These are phyloP conservation scores for Sodiomyces alkalinus DNA, from an alignment of 2,329 filamentous ascomycete species.

Conservation along the genomic window DNA sequence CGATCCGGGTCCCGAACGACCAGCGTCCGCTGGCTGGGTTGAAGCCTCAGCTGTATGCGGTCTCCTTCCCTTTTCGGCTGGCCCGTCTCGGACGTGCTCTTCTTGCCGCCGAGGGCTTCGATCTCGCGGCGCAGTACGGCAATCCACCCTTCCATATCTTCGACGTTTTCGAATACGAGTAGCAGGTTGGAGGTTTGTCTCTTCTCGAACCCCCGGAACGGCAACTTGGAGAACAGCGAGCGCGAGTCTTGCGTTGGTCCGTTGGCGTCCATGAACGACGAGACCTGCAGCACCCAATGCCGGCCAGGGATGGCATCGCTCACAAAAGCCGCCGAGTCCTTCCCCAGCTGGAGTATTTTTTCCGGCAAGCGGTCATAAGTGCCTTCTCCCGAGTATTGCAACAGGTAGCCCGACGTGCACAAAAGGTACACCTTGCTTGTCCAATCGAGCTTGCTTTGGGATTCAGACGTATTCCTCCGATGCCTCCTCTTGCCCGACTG, in stretches of 20 bases:
- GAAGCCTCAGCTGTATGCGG: constrained; percentile 17
- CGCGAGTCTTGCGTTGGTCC: constrained; percentile 35
- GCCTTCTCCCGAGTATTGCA: constrained; percentile 61
- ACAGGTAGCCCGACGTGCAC: constrained; percentile 52
- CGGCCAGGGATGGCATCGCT: constrained; percentile 66
- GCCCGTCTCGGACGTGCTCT: constrained; percentile 44
- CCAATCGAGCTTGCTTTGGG: constrained; percentile 41
- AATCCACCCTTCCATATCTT: constrained; percentile 68
- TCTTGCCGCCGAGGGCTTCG: constrained; percentile 52
- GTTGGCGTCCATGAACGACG: constrained; percentile 47
- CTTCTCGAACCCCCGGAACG: constrained; percentile 41
- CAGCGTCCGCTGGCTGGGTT: constrained; percentile 28
- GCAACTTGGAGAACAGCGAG: constrained; percentile 50
- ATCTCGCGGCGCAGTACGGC: constrained; percentile 53
- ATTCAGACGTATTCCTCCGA: constrained; percentile 9
- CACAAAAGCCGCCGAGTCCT: constrained; percentile 63
- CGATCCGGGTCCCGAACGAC: constrained; percentile 32
- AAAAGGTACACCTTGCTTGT: constrained; percentile 60
- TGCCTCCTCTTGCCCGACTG: constrained; percentile 9
- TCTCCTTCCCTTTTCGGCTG: constrained; percentile 27
- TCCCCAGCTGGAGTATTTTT: constrained; percentile 55
- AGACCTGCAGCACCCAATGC: constrained; percentile 68
- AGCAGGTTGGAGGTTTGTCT: constrained; percentile 48
- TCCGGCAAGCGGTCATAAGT: constrained; percentile 58
- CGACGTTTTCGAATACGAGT: constrained; percentile 56